phyloP scores from a whole-genome alignment of 345 rosid species.

The Aquilaria malaccensis region DNA sequence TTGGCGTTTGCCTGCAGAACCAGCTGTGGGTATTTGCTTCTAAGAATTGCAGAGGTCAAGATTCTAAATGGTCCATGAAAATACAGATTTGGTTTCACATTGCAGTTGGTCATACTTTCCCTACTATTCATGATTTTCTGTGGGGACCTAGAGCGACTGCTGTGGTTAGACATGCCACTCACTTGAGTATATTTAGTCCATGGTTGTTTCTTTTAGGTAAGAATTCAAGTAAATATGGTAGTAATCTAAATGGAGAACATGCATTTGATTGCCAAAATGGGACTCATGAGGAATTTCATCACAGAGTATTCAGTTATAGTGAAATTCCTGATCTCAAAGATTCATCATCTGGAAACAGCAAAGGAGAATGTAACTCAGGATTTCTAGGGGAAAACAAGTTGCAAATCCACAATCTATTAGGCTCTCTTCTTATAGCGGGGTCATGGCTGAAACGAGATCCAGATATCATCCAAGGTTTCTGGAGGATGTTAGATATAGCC shows the following conservation, averaged over 20 bases:
- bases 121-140: conserved; percentile 46
- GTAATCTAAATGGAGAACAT: conserved; percentile 16
- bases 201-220: conserved; percentile 41
- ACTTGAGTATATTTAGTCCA: conserved; percentile 50
- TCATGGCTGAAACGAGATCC: conserved; percentile 25
- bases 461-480: conserved; percentile 22
- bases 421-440: conserved; percentile 21
- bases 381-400: conserved; percentile 18
- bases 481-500: conserved; percentile 48
- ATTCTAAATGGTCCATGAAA: conserved; percentile 29
- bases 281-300: conserved; percentile 16
- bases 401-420: conserved; percentile 21
- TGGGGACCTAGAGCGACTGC: conserved; percentile 59
- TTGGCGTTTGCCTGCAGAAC: conserved; percentile 68
- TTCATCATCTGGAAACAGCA: conserved; percentile 15
- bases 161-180: conserved; percentile 51
- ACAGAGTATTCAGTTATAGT: conserved; percentile 30
- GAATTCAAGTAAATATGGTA: conserved; percentile 20
- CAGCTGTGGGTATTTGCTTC: conserved; percentile 64
- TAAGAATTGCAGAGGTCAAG: conserved; percentile 36
- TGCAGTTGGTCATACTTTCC: conserved; percentile 41
- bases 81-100: conserved; percentile 66
- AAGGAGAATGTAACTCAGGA: conserved; percentile 18
- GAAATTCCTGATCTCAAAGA: conserved; percentile 17
- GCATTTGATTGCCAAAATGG: conserved; percentile 19